These are phyloP conservation scores for Golubevia pallescens DNA, from an alignment of 1,284 basidiomycete genomes.

Conservation along the genomic window DNA sequence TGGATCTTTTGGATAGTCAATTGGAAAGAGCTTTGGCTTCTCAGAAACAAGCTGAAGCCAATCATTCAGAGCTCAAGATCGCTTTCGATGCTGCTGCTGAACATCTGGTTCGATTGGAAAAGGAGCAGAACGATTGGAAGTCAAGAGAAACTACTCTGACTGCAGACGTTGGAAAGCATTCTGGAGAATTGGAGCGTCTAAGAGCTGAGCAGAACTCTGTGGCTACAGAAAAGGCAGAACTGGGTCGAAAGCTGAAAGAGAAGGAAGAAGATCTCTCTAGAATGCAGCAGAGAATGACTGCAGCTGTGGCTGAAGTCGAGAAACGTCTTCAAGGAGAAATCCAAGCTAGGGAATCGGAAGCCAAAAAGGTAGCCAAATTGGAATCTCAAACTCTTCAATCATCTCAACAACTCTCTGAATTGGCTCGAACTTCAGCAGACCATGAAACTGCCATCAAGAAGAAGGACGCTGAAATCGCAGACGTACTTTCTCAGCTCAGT, in stretches of 20 bases:
- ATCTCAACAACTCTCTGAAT: conserved; percentile 38
- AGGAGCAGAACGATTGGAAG: conserved; percentile 42
- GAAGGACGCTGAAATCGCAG: conserved; percentile 31
- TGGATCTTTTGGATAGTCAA: conserved; percentile 51
- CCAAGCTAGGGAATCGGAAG: conserved; percentile 27
- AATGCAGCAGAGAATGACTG: conserved; percentile 40
- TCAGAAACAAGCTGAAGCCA: conserved; percentile 36
- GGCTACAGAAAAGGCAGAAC: conserved; percentile 24
- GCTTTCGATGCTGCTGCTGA: conserved; percentile 48
- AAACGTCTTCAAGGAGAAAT: conserved; percentile 31
- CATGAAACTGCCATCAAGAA: conserved; percentile 28
- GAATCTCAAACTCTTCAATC: conserved; percentile 38
- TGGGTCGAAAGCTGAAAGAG: conserved; percentile 41
- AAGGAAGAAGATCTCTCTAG: conserved; percentile 49
- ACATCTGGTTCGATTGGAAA: conserved; percentile 41
- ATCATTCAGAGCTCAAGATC: conserved; percentile 35
- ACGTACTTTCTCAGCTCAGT: conserved; percentile 22
- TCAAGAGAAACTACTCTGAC: conserved; percentile 33
- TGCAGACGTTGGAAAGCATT: conserved; percentile 39
- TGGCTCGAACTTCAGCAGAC: conserved; percentile 27
- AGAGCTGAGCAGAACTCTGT: conserved; percentile 23
- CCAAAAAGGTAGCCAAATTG: conserved; percentile 23
- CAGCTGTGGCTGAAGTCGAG: conserved; percentile 38
- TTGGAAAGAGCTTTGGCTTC: conserved; percentile 43
- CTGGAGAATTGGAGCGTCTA: conserved; percentile 28